Percentiles rank a stretch among this genome's conserved stretches.
phyloP scores from a whole-genome alignment of 2,329 filamentous ascomycete genomes.

The Samsoniella hepiali region DNA sequence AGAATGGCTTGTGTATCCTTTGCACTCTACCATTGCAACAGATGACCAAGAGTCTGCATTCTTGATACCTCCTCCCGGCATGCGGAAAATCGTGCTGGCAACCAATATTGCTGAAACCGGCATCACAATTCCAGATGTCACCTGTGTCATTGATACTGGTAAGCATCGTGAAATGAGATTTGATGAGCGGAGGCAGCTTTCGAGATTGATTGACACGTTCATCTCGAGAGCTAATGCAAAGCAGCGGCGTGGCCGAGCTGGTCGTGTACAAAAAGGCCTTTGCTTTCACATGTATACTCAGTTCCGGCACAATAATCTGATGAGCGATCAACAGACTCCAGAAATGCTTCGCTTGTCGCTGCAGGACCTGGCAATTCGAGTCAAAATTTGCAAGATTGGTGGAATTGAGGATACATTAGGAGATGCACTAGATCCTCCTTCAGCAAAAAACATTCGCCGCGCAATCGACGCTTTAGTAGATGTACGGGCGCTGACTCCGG shows the following conservation, averaged over 20 bases:
- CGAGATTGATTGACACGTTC: slow-evolving; percentile 87
- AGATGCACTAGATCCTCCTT: slow-evolving; percentile 85
- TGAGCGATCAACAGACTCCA: slow-evolving; percentile 90
- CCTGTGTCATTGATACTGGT: slow-evolving; percentile 92
- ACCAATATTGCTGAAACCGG: slow-evolving; percentile 99
- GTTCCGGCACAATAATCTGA: slow-evolving; percentile 76
- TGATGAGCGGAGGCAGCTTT: slow-evolving; percentile 88
- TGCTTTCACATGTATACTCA: slow-evolving; percentile 97
- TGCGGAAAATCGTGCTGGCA: slow-evolving; percentile 89
- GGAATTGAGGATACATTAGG: slow-evolving; percentile 87
- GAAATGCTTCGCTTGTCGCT: slow-evolving; percentile 93
- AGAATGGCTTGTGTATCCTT: slow-evolving; percentile 80
- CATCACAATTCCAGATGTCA: slow-evolving; percentile 97
- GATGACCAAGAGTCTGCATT: slow-evolving; percentile 97
- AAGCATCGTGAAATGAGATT: slow-evolving; percentile 98
- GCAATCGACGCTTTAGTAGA: slow-evolving; percentile 92
- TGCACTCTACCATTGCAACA: slow-evolving; percentile 92
- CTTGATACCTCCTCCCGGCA: slow-evolving; percentile 73
- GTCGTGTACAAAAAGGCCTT: slow-evolving; percentile 89
- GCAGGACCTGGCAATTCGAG: slow-evolving; percentile 90
- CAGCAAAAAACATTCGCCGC: slow-evolving; percentile 84
- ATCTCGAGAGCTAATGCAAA: slow-evolving; percentile 95
- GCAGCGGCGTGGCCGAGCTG: slow-evolving; percentile 87
- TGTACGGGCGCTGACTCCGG: slow-evolving; percentile 78
- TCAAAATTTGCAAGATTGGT: slow-evolving; percentile 96